These are phyloP conservation scores for Backusella morwellensis DNA, from an alignment of 192 early-diverging fungal species.

Conservation along the genomic window DNA sequence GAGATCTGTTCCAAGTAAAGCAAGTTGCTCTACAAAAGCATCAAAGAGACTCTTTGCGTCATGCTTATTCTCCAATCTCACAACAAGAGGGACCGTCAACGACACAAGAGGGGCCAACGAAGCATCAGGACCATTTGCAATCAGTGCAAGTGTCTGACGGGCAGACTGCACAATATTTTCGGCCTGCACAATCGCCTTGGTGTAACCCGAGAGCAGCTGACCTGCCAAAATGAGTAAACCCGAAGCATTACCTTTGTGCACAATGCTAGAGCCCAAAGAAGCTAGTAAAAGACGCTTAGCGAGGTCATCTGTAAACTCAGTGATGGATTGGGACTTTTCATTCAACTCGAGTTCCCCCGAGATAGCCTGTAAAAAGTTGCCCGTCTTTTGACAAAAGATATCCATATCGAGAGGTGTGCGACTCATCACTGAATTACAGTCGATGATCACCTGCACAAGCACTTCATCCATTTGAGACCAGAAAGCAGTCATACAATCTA, in stretches of 20 bases:
- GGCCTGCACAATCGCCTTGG: background rate
- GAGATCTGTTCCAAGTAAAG: background rate
- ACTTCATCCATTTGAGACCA: slow-evolving; percentile 13
- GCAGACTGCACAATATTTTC: background rate
- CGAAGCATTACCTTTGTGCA: background rate
- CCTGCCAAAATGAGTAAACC: slow-evolving; percentile 2
- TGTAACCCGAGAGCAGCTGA: slow-evolving; percentile 3
- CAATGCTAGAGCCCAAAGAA: background rate
- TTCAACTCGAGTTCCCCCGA: background rate
- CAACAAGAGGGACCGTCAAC: background rate
- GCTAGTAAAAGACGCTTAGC: slow-evolving; percentile 2
- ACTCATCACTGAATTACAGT: background rate
- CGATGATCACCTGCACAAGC: slow-evolving; percentile 3
- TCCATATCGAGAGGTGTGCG: slow-evolving; percentile 1
- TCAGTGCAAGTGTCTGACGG: background rate
- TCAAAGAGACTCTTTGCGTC: background rate
- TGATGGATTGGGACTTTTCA: background rate
- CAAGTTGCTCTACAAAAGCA: background rate
- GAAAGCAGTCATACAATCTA: slow-evolving; percentile 8
- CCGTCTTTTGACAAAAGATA: slow-evolving; percentile 4
- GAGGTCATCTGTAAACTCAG: background rate
- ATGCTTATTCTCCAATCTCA: background rate
- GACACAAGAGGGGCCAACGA: slow-evolving; percentile 1
- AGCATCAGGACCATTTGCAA: background rate
- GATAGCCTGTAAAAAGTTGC: background rate